Evolutionary conservation across 2,329 filamentous ascomycete species (phyloP), one percentile per base, ranked within the genome.

Genomic region (Fusarium coicis): DNA sequence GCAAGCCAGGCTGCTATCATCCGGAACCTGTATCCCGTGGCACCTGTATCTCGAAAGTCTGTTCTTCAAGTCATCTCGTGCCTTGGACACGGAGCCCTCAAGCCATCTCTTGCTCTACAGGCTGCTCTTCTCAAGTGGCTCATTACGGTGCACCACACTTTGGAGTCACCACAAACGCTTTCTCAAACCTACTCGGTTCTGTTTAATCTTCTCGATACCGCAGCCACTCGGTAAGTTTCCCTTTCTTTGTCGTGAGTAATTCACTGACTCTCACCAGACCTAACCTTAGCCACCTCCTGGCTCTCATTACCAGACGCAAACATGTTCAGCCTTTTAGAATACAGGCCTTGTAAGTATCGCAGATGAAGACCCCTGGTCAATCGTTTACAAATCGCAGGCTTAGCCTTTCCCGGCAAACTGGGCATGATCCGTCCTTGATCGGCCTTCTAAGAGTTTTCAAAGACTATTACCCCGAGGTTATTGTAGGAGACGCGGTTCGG

Each of bases 401-500:
- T 70, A 84, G 85, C 42, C 80, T 91, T 39, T 88, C 88, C 6
- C 83, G 89, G 47, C 88, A 90, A 76, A 88, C 86, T 9, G 92
- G 91, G 23, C 92, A 93, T 77, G 94, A 97, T 63, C 92, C 92
- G 54, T 88, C 91, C 57, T 84, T 97, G 40, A 87, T 93, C 42
- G 93, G 93, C 7, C 85, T 97, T 23, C 84, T 97, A 55, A 89
- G 92, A 62, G 90, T 96, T n/a, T 97, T 92, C 84, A 96, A 96
- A 79, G 94, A 96, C 79, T 97, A 96, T 81, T 97, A 96, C 77
- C 94, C 94, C 0, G 94, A 97, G 79, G 93, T 97, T 61, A 93
- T 97, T 66, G 88, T 96, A 19, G 93, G 92, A 28, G 92, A 92
- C 72, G 85, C 89, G 8, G 88, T 90, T 36, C 85, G 86, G 59